Percentiles rank a stretch among this genome's conserved stretches.
Conservation (phyloP, 306 rosid genomes). For the Rosa multiflora region DNA sequence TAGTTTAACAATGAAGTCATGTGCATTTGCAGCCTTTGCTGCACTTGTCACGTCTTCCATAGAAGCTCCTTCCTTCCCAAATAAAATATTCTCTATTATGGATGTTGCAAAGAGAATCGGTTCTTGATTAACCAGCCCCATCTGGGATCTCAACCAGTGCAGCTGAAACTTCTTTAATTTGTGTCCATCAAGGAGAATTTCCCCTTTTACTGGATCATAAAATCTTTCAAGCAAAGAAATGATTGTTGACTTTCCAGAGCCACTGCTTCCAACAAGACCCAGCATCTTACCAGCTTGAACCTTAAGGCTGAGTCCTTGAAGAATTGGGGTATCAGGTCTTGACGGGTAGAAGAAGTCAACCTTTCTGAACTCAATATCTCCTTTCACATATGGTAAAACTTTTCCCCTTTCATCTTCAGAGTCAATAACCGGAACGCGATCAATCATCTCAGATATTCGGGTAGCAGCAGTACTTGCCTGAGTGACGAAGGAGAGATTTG, state of each 20-base stretch:
- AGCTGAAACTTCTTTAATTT: slow-evolving; percentile 49
- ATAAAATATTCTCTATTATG: slow-evolving; percentile 67
- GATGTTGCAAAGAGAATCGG: slow-evolving; percentile 83
- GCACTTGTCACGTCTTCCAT: slow-evolving; percentile 51
- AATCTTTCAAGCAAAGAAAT: slow-evolving; percentile 77
- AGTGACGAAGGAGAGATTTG: slow-evolving; percentile 50
- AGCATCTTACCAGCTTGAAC: slow-evolving; percentile 62
- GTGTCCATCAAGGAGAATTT: slow-evolving; percentile 63
- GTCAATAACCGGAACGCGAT: slow-evolving; percentile 37
- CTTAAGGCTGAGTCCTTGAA: slow-evolving; percentile 59
- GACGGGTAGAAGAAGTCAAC: slow-evolving; percentile 71
- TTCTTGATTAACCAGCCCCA: slow-evolving; percentile 87
- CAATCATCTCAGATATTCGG: slow-evolving; percentile 53
- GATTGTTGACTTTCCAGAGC: slow-evolving; percentile 83
- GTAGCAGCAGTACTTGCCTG: slow-evolving; percentile 55
- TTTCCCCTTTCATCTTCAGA: slow-evolving; percentile 41
- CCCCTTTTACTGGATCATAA: slow-evolving; percentile 70
- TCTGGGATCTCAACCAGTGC: slow-evolving; percentile 73
- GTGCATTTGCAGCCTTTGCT: slow-evolving; percentile 82
- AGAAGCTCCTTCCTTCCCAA: slow-evolving; percentile 75
- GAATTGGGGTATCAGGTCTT: slow-evolving; percentile 63
- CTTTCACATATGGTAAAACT: slow-evolving; percentile 40
- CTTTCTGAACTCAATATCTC: slow-evolving; percentile 57
- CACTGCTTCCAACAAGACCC: slow-evolving; percentile 87
- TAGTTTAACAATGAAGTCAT: slow-evolving; percentile 66